These are phyloP conservation scores for Tetrapisispora taiwanensis DNA, from an alignment of 805 yeast genomes.

Conservation along the genomic window DNA sequence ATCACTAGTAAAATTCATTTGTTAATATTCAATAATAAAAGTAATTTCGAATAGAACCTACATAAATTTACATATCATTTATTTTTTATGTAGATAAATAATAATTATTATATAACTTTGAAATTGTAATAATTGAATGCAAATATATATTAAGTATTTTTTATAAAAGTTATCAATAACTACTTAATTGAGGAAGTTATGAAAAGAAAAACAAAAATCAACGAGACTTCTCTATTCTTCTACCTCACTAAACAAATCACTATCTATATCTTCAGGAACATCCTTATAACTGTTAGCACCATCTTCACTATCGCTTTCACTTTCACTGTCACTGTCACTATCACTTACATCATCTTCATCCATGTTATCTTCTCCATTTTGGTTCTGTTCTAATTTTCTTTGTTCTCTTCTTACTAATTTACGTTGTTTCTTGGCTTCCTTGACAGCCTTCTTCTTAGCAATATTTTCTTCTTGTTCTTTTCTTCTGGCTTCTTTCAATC, in stretches of 20 bases:
- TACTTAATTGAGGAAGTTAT: no score
- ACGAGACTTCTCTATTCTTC: no score
- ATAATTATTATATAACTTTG: no score
- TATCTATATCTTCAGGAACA: constrained; percentile 37
- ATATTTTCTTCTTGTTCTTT: constrained; percentile 73
- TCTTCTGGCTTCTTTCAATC: constrained; percentile 44
- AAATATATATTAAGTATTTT: no score
- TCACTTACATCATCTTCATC: constrained; percentile 11
- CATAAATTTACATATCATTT: no score
- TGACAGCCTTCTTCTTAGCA: constrained; percentile 59
- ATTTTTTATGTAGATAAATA: no score
- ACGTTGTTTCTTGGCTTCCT: constrained; percentile 63
- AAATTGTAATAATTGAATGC: no score
- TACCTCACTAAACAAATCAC: constrained; percentile 38
- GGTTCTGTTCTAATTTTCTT: constrained; percentile 20
- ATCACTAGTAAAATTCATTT: no score
- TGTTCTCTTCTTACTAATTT: constrained; percentile 43
- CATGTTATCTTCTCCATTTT: constrained; percentile 18
- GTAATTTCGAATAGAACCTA: no score
- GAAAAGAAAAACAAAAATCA: no score
- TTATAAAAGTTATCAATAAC: no score
- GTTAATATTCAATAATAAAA: no score
- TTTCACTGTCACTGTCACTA: constrained; percentile 16
- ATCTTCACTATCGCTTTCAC: constrained; percentile 27
- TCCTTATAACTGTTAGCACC: constrained; percentile 32